These are phyloP conservation scores for Fusarium brachygibbosum DNA, from an alignment of 2,329 filamentous ascomycete genomes.

Conservation along the genomic window DNA sequence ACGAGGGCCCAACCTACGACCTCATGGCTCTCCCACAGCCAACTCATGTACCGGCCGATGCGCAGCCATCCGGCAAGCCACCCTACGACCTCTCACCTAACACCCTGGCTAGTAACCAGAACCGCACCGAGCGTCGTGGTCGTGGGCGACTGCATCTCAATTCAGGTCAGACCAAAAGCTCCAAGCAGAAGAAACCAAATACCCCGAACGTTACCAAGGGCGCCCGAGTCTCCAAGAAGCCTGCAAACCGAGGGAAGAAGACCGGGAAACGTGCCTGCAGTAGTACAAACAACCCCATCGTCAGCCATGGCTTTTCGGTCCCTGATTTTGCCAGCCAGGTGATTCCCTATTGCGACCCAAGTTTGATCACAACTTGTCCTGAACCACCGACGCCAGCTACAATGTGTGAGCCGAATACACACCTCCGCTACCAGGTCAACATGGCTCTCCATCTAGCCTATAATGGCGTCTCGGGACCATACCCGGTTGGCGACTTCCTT, in stretches of 20 bases:
- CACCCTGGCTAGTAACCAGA: background rate
- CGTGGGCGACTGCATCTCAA: background rate
- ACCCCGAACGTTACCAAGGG: slow-evolving; percentile 15
- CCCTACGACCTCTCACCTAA: slow-evolving; percentile 9
- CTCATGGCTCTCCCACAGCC: slow-evolving; percentile 4
- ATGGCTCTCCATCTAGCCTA: slow-evolving; percentile 38
- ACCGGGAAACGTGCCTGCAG: background rate
- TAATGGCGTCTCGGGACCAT: slow-evolving; percentile 36
- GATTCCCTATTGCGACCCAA: slow-evolving; percentile 12
- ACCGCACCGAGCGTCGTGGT: background rate
- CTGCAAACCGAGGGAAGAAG: background rate
- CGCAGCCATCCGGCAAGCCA: background rate
- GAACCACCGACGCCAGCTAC: slow-evolving; percentile 13
- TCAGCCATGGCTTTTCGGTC: too few relatives aligned
- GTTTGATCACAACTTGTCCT: slow-evolving; percentile 5
- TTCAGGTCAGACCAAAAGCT: background rate
- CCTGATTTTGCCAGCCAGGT: background rate
- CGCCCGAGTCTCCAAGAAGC: background rate
- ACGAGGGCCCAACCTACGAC: slow-evolving; percentile 6
- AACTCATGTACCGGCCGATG: background rate
- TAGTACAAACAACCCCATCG: slow-evolving; percentile 2
- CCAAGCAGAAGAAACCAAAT: slow-evolving; percentile 2
- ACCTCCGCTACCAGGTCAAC: slow-evolving; percentile 33
- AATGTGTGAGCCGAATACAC: slow-evolving; percentile 7
- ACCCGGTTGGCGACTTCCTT: slow-evolving; percentile 42